Percentiles rank a stretch among this genome's conserved stretches.
These are phyloP conservation scores for Paraconiothyrium sp. DNA, from an alignment of 2,329 filamentous ascomycete species.

Conservation along the genomic window DNA sequence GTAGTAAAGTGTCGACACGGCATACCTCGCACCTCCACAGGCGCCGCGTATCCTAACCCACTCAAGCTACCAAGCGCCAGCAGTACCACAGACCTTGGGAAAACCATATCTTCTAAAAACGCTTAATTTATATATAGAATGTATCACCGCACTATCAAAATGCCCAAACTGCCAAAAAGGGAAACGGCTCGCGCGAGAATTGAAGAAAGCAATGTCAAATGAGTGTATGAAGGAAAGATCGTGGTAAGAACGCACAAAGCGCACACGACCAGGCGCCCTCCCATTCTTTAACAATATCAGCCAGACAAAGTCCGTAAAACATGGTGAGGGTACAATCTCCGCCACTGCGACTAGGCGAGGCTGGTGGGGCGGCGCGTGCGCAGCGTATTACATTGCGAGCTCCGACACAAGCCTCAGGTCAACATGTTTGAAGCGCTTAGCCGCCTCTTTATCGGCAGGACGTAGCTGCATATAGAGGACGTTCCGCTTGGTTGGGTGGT, in stretches of 20 bases:
- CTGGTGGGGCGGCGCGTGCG: not conserved
- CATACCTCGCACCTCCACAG: conserved; percentile 43
- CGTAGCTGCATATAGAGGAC: too few relatives aligned
- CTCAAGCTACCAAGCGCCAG: conserved; percentile 5
- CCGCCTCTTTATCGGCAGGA: too few relatives aligned
- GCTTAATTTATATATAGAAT: not conserved
- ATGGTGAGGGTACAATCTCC: conserved; percentile 2
- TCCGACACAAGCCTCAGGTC: conserved; percentile 2
- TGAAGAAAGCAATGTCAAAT: not conserved
- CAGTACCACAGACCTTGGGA: conserved; percentile 11
- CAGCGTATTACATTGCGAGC: not conserved
- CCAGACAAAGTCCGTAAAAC: conserved; percentile 9
- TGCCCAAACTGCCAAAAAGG: not conserved
- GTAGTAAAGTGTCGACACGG: not conserved
- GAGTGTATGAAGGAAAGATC: not conserved
- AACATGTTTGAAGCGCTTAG: not conserved
- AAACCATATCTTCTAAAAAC: conserved; percentile 3
- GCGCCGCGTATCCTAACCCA: conserved; percentile 35
- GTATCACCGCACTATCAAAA: not conserved
- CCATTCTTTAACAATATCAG: conserved; percentile 1
- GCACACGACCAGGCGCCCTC: not conserved
- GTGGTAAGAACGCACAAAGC: not conserved
- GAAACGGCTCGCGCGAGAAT: conserved; percentile 2
- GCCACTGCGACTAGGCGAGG: not conserved
- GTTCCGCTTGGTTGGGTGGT: too few relatives aligned